Conservation (phyloP, 306 rosid species). For the Gillenia trifoliata region DNA sequence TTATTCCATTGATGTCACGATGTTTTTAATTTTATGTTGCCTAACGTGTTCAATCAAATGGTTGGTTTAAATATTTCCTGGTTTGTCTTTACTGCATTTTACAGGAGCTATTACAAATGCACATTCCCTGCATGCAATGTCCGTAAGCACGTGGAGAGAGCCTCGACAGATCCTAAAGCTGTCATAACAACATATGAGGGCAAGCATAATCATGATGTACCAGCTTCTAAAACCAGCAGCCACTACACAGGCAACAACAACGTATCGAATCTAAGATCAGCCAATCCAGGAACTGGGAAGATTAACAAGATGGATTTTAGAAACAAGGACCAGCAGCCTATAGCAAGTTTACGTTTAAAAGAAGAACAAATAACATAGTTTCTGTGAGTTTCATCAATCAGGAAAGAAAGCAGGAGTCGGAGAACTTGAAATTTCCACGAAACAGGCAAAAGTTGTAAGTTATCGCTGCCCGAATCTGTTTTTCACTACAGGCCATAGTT, state of each 20-base stretch:
- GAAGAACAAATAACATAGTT: conserved; percentile 60
- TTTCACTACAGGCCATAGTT: conserved; percentile 34
- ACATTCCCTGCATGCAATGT: conserved; percentile 75
- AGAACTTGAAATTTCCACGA: conserved; percentile 4
- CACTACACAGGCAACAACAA: conserved; percentile 49
- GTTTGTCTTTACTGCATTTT: conserved; percentile 9
- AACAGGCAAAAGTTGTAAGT: conserved; percentile 23
- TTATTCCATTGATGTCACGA: background rate
- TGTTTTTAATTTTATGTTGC: background rate
- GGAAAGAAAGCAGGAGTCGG: conserved; percentile 1
- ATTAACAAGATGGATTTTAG: conserved; percentile 25
- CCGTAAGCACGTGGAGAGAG: conserved; percentile 86
- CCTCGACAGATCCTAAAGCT: conserved; percentile 78
- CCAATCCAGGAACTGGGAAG: conserved; percentile 29
- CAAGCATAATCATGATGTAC: conserved; percentile 85
- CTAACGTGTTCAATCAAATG: background rate
- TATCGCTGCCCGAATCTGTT: conserved; percentile 19
- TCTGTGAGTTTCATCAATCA: conserved; percentile 8
- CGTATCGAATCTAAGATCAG: conserved; percentile 37
- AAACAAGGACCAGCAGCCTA: conserved; percentile 40
- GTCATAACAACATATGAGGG: conserved; percentile 92
- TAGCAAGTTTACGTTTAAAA: conserved; percentile 56
- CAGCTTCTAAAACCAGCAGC: conserved; percentile 65
- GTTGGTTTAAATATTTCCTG: conserved; percentile 7
- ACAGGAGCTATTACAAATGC: conserved; percentile 93